phyloP scores from a whole-genome alignment of 108 stramenopile species.

The Skeletonema grethae region DNA sequence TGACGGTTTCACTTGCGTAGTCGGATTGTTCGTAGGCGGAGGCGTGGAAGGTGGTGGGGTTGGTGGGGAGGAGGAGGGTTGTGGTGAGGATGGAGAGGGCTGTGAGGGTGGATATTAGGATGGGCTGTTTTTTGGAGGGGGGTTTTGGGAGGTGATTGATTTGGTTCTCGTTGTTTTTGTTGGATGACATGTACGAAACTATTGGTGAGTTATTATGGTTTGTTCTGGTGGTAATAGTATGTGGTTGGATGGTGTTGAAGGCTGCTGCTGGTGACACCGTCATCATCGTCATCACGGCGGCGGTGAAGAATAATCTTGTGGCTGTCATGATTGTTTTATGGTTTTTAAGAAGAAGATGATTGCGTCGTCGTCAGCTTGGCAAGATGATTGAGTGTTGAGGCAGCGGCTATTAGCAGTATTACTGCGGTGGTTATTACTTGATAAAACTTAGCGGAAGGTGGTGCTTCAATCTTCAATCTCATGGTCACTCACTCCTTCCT shows the following conservation, averaged over 20 bases:
- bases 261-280: neutral
- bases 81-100: conserved; percentile 5
- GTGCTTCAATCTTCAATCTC: too few relatives aligned
- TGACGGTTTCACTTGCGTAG: conserved; percentile 77
- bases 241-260: neutral
- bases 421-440: too few relatives aligned
- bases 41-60: neutral
- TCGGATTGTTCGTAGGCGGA: conserved; percentile 54
- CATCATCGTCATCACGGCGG: neutral
- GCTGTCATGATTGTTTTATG: neutral
- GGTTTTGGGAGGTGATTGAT: neutral
- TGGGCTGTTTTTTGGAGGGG: neutral
- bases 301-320: neutral
- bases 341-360: neutral
- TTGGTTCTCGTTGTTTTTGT: too few relatives aligned
- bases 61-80: neutral
- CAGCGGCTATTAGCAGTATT: too few relatives aligned
- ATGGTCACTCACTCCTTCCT: too few relatives aligned
- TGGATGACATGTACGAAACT: neutral
- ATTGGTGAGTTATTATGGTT: neutral
- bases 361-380: too few relatives aligned
- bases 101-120: conserved; percentile 7
- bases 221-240: neutral
- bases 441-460: too few relatives aligned
- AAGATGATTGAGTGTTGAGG: too few relatives aligned